Base-by-base conservation (phyloP, 2,329 filamentous ascomycete species). In the Botrytis medusae region DNA sequence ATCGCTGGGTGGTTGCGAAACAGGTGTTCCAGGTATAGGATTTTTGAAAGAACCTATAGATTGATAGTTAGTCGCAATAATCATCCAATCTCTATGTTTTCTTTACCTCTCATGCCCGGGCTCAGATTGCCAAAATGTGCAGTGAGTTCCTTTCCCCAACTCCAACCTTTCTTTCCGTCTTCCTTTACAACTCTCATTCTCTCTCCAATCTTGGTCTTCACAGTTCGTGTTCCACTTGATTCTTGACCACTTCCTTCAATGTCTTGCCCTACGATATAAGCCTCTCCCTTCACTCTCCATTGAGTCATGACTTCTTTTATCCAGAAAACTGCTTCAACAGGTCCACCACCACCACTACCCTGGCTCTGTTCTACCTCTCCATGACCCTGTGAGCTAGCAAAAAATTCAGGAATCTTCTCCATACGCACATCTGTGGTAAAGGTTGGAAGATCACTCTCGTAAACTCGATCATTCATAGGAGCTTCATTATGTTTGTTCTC, bases 341-440 rank as follows among this genome's bases (percentile, higher is more conserved):
- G 86, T 1, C 90, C 90, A 57, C 93, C 90, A 51, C 91, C 87
- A 16, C 90, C 90, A 75, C 85, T 86, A 72, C 89, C 84, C 82
- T 85, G 76, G 78, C 83, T 80, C 68, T 82, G 79, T 9, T 79
- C 80, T 48, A 82, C 82, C 46, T 83, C 81, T 10, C 86, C 85
- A 69, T 85, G 83, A 12, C 84, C 85, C 37, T 82, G 81, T 18
- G 84, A 84, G 8, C 83, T 86, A 9, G 83, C 84, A 75, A 90
- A 88, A 5, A 98, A 82, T 82, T 98, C 91, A 4, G 85, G 84
- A 0, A 92, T 86, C 85, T 98, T 98, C 74, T 90, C 87, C 93
- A 97, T 97, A 63, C 95, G 89, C 14, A 89, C 89, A 82, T 98
- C 96, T 0, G 94, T 97, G 1, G 95, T 97, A 79, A 98, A 91